Evolutionary conservation across 257 asterid species (phyloP).

Genomic region (Solanum chilense): DNA sequence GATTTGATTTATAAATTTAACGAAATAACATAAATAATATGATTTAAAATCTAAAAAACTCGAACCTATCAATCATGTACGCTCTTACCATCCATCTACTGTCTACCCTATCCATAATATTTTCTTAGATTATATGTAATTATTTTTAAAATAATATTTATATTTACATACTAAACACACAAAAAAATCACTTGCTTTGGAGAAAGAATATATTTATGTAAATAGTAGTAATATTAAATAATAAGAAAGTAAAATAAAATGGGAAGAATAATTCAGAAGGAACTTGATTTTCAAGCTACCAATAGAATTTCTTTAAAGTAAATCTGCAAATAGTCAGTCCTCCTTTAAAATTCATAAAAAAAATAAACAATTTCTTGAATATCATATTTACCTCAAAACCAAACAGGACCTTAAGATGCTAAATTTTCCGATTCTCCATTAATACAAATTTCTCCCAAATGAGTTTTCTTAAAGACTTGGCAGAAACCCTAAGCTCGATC

Average conservation of each 20-base stretch:
- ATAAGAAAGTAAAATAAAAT: background rate
- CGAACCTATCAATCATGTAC: background rate
- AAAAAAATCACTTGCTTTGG: too few species aligned
- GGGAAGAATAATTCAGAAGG: background rate
- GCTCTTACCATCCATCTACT: background rate
- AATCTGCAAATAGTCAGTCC: background rate
- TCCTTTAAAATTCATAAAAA: background rate
- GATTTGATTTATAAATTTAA: background rate
- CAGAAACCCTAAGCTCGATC: constrained; percentile 51
- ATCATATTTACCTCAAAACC: background rate
- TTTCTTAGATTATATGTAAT: too few species aligned
- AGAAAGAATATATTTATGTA: background rate
- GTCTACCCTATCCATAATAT: background rate
- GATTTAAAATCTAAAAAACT: too few species aligned
- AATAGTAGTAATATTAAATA: background rate
- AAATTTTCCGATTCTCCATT: background rate
- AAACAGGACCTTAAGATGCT: background rate
- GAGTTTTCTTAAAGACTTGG: constrained; percentile 53
- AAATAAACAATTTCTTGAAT: background rate
- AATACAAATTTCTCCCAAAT: constrained; percentile 12
- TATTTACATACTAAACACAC: background rate
- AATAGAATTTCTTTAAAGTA: background rate
- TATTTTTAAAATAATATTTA: too few species aligned
- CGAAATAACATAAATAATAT: accelerated
- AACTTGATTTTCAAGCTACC: background rate